phyloP scores from a whole-genome alignment of 129 eudicot genomes.

The Tagetes patula region DNA sequence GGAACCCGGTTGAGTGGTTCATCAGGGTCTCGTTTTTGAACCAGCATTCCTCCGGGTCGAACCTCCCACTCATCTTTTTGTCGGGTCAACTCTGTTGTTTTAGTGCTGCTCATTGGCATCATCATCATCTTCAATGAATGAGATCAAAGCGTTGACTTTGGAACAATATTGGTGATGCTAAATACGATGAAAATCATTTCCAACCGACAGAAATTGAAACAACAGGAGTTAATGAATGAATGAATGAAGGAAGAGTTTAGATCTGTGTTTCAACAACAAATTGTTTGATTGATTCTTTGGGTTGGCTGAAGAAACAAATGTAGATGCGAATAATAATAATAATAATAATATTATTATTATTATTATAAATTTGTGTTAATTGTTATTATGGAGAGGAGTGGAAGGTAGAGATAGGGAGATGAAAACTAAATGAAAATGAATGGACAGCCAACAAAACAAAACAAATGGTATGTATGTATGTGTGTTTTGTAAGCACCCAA shows the following conservation, averaged over 20 bases:
- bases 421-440: slow-evolving; percentile 40
- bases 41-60: slow-evolving; percentile 95
- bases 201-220: too few species aligned
- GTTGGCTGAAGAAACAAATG: slow-evolving; percentile 35
- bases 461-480: not conserved
- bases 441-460: slow-evolving; percentile 48
- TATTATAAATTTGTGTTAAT: not conserved
- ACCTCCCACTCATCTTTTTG: slow-evolving; percentile 61
- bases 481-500: too few species aligned
- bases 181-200: too few species aligned
- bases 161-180: slow-evolving; percentile 4
- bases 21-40: slow-evolving; percentile 73
- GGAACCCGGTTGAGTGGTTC: slow-evolving; percentile 43
- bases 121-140: not conserved
- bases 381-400: slow-evolving; percentile 36
- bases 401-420: slow-evolving; percentile 40
- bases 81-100: slow-evolving; percentile 42
- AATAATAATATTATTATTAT: not conserved
- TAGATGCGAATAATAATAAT: slow-evolving; percentile 20
- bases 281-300: not conserved
- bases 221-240: too few species aligned
- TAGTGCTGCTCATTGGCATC: slow-evolving; percentile 79
- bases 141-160: slow-evolving; percentile 32
- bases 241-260: slow-evolving; percentile 16
- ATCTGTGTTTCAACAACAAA: slow-evolving; percentile 23